Evolutionary conservation across 208 protist genomes (phyloP).

Genomic region (Herpetomonas tarakana): DNA sequence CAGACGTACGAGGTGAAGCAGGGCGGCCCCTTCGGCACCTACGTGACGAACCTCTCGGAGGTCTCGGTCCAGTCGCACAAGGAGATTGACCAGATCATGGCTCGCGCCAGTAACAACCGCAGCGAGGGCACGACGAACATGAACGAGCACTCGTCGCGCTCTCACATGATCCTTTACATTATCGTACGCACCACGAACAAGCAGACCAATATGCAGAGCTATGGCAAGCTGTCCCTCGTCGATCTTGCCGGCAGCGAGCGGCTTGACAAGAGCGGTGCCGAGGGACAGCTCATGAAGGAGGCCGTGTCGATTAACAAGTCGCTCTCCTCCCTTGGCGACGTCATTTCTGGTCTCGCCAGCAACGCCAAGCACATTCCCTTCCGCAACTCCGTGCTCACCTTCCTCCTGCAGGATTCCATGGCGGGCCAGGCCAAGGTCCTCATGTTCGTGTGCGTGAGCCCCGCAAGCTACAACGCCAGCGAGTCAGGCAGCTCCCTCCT

Average conservation of each 20-base stretch:
- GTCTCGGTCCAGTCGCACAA: constrained; percentile 48
- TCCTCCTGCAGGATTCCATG: constrained; percentile 91
- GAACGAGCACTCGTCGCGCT: constrained; percentile 92
- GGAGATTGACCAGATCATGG: constrained; percentile 87
- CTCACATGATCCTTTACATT: constrained; percentile 94
- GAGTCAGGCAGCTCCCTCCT: constrained; percentile 87
- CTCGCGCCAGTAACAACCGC: constrained; percentile 57
- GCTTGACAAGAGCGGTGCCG: constrained; percentile 84
- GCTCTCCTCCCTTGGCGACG: constrained; percentile 86
- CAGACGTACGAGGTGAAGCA: constrained; percentile 85
- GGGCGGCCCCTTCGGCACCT: constrained; percentile 85
- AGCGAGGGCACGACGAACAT: constrained; percentile 90
- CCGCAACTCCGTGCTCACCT: constrained; percentile 90
- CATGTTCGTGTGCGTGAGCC: constrained; percentile 95
- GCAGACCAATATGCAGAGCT: constrained; percentile 84
- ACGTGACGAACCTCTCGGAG: constrained; percentile 89
- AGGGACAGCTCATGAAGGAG: constrained; percentile 87
- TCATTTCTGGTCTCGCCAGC: constrained; percentile 84
- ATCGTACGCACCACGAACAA: constrained; percentile 86
- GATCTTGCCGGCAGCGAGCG: constrained; percentile 93
- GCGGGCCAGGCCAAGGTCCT: constrained; percentile 94
- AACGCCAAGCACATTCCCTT: constrained; percentile 90
- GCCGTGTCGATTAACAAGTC: constrained; percentile 93
- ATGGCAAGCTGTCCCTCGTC: constrained; percentile 93
- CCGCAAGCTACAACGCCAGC: constrained; percentile 91